Base-by-base conservation (phyloP, 805 yeast species). In the Naumovozyma castellii region DNA sequence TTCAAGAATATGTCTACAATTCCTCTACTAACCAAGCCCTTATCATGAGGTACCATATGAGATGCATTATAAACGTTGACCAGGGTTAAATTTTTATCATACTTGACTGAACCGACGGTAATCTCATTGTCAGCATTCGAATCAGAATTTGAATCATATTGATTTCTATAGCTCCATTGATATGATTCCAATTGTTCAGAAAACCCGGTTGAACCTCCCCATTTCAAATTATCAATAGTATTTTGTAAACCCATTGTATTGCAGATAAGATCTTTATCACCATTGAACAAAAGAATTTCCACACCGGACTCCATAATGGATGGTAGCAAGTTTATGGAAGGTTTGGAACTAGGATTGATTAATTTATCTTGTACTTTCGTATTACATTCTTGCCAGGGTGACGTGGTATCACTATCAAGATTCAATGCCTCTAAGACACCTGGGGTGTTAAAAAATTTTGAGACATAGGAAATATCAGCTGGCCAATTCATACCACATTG, bases 401-500 rank as follows among this genome's bases (percentile, higher is more conserved):
- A 6, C 8, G 13, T 29, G 32, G 14, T 12, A 8, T 29, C 32
- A 3, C 49, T 28, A 35, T 59, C 56, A 47, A 82, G 56, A 58
- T 83, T 76, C 48, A 84, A 61, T 15, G 73, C 63, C 19, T 63
- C 56, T 56, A 73, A 71, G 15, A 78, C 80, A 3, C 66, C 63
- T 2, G 62, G 60, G 2, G 60, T 50, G 32, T 68, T 65, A 40
- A 84, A 67, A 55, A 79, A 83, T 15, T 73, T 69, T 1, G 68
- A 60, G 2, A 82, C 77, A 34, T 62, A 44, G 0, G 60, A 63
- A 44, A 84, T 61, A 47, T 73, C 81, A 19, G 71, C 72, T 0
- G 98, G 98, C 97, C 97, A 92, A 58, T 82, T 80, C 75, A 76
- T 69, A 4, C 97, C 97, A 63, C 98, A 92, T 0, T 81, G 64